These are phyloP conservation scores for Lotmaria passim DNA, from an alignment of 208 protist genomes.

Conservation along the genomic window DNA sequence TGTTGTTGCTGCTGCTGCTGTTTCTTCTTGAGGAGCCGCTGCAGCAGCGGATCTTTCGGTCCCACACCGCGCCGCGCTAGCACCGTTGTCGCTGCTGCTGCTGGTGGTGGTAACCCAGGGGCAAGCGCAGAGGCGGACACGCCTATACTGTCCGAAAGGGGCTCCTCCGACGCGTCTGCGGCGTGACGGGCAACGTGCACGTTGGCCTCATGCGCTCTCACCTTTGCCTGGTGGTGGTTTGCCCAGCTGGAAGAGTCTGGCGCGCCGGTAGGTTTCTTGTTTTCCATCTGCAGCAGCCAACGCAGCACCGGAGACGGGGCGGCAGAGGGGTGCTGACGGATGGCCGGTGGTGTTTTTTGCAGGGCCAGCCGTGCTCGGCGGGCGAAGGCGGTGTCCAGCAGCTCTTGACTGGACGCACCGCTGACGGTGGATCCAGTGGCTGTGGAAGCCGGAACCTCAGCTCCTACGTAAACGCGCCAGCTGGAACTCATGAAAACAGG, in stretches of 20 bases:
- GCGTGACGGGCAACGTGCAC: no score
- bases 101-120: background rate
- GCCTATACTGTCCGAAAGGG: no score
- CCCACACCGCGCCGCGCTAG: slow-evolving; percentile 66
- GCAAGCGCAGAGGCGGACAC: background rate
- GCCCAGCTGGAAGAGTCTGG: no score
- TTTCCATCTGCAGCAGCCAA: slow-evolving; percentile 33
- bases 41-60: slow-evolving; percentile 64
- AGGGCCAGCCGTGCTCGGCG: slow-evolving; percentile 7
- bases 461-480: slow-evolving; percentile 24
- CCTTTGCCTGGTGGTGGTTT: no score
- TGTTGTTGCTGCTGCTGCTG: slow-evolving; percentile 25
- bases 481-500: background rate
- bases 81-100: slow-evolving; percentile 22
- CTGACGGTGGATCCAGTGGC: background rate
- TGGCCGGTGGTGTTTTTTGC: background rate
- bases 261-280: no score
- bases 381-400: slow-evolving; percentile 47
- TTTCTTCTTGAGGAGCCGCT: slow-evolving; percentile 52
- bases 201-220: no score
- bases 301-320: slow-evolving; percentile 55
- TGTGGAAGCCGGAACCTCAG: slow-evolving; percentile 1
- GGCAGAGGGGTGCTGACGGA: slow-evolving; percentile 37
- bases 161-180: no score
- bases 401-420: background rate